A percentile compares a stretch with the other conserved stretches of the same genome.
Evolutionary conservation across 768 basidiomycete species (phyloP).

Genomic region (Mycena amicta): DNA sequence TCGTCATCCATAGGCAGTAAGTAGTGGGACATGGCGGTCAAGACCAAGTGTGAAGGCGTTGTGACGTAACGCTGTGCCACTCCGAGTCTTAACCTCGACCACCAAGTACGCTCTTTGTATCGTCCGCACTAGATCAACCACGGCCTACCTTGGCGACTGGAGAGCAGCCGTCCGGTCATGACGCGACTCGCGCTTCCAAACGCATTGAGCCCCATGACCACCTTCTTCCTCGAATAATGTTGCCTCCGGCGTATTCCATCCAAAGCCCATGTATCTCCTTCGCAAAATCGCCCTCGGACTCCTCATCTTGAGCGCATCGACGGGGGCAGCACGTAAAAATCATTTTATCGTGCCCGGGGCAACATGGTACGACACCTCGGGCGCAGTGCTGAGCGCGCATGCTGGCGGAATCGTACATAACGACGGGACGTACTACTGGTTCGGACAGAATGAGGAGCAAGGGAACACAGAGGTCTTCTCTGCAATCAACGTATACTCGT

Average conservation of each 20-base stretch:
- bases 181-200: no score
- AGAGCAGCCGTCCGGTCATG: no score
- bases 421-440: slow-evolving; percentile 30
- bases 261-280: background rate
- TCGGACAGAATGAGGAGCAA: slow-evolving; percentile 29
- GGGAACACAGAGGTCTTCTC: slow-evolving; percentile 29
- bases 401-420: slow-evolving; percentile 27
- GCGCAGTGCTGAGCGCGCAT: slow-evolving; percentile 28
- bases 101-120: no score
- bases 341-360: slow-evolving; percentile 32
- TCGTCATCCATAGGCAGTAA: no score
- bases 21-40: no score
- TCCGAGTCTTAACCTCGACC: no score
- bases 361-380: slow-evolving; percentile 32
- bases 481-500: slow-evolving; percentile 32
- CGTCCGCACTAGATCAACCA: no score
- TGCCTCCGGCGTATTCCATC: background rate
- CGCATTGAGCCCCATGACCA: background rate
- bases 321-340: slow-evolving; percentile 16
- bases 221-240: background rate
- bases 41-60: no score
- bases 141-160: no score
- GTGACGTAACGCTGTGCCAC: no score
- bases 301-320: background rate
- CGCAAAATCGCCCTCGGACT: background rate